Percentiles rank a stretch among this genome's conserved stretches.
These are phyloP conservation scores for Zizania latifolia DNA, from an alignment of 176 grass and related monocot species.

Conservation along the genomic window DNA sequence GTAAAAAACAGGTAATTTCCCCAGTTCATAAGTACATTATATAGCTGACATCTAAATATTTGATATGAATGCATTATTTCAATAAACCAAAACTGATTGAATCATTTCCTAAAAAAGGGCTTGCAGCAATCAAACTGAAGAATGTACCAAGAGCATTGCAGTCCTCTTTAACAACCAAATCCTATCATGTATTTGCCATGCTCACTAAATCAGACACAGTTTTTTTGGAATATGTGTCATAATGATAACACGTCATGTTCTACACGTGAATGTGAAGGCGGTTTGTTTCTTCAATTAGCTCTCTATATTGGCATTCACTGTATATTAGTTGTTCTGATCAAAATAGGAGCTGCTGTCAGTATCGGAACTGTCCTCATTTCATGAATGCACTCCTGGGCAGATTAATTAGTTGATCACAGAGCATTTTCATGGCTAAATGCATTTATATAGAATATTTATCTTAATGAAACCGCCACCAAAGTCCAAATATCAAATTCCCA, in stretches of 20 bases:
- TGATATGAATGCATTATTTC: background rate
- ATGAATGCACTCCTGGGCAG: background rate
- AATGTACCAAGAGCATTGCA: background rate
- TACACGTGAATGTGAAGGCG: too few relatives aligned
- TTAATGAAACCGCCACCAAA: background rate
- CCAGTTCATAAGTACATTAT: too few relatives aligned
- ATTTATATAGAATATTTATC: background rate
- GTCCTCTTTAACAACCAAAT: background rate
- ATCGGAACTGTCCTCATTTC: background rate
- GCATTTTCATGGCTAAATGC: background rate
- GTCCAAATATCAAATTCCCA: background rate
- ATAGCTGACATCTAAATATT: too few relatives aligned
- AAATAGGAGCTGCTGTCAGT: background rate
- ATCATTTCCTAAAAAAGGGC: background rate
- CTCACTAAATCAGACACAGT: background rate
- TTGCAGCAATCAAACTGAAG: background rate
- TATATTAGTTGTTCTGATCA: background rate
- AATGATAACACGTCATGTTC: background rate
- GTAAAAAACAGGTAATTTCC: too few relatives aligned
- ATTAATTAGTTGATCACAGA: background rate
- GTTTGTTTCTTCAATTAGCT: too few relatives aligned
- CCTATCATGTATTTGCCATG: background rate
- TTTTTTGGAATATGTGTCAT: background rate
- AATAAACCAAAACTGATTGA: background rate
- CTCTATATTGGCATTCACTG: background rate